A percentile compares a stretch with the other conserved stretches of the same genome.
Evolutionary conservation across 2,329 filamentous ascomycete genomes (phyloP).

Genomic region (Fusarium udum): DNA sequence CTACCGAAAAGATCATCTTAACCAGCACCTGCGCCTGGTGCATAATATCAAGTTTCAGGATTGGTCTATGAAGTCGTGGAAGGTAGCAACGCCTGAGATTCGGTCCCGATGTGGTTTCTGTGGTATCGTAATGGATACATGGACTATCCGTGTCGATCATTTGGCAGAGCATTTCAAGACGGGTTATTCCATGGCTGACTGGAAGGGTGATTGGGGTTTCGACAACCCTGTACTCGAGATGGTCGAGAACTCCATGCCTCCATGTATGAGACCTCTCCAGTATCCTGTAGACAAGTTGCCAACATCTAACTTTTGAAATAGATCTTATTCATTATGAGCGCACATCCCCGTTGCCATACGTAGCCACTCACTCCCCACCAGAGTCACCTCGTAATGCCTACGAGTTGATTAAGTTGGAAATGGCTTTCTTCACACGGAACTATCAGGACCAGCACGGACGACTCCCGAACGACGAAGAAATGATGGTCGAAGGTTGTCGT

Average conservation of each 20-base stretch:
- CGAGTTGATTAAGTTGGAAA: constrained; percentile 67
- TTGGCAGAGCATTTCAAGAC: constrained; percentile 75
- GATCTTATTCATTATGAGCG: constrained; percentile 72
- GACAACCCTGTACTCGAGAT: constrained; percentile 68
- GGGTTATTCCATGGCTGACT: constrained; percentile 73
- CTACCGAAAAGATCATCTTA: constrained; percentile 73
- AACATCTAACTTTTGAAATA: constrained; percentile 57
- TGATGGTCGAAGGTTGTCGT: constrained; percentile 67
- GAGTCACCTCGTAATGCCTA: constrained; percentile 66
- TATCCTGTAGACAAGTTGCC: constrained; percentile 50
- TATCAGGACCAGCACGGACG: constrained; percentile 53
- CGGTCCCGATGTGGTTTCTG: constrained; percentile 74
- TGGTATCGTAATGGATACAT: constrained; percentile 68
- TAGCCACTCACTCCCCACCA: constrained; percentile 55
- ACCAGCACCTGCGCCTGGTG: constrained; percentile 71
- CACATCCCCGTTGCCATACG: constrained; percentile 64
- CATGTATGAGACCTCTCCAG: constrained; percentile 61
- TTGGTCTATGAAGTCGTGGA: constrained; percentile 74
- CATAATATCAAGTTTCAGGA: constrained; percentile 68
- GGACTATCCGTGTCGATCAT: constrained; percentile 69
- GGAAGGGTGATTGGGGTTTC: constrained; percentile 77
- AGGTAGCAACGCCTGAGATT: constrained; percentile 67
- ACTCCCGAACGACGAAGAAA: constrained; percentile 60
- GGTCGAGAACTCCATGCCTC: constrained; percentile 73
- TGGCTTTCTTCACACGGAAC: constrained; percentile 62